Base-by-base conservation (phyloP, 768 basidiomycete genomes). In the Panellus pusillus region DNA sequence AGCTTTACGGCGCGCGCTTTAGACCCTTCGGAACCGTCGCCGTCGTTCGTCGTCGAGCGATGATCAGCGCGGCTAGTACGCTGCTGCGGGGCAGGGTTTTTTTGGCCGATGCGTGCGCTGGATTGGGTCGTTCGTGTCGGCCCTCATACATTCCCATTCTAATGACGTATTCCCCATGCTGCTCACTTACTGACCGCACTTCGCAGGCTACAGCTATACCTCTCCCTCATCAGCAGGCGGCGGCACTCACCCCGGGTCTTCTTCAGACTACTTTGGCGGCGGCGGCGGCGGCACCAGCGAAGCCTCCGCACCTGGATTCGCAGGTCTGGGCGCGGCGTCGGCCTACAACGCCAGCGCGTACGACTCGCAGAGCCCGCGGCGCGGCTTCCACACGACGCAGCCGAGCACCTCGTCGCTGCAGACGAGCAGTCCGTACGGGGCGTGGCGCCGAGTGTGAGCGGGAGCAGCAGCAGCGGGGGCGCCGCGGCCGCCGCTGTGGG, bases 311-410 rank as follows among this genome's bases (percentile, higher is more conserved):
- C 41, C 53, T 2, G 46, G 47, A 8, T 56, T 52, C 9, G 49
- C 55, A 4, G 55, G 50, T 6, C 49, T 56, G 31, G 54, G 54
- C 27, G 54, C 54, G 47, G 35, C 18, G 18, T 18, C 7, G 2
- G 6, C 17, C 14, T 42, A 50, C 28, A 50, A 29, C n/a, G 19
- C 39, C 5, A 24, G 6, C 24, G 24, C 6, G 24, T 6, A 24
- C 24, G 24, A 24, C 6, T 6, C 24, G 24, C 24, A 24, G 24
- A 17, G 27, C 32, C 14, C 32, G 32, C 32, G 14, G 11, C 32
- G 32, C 11, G 32, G 32, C 32, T 9, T 11, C 11, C 32, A 35
- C 14, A 35, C 32, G 11, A 35, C 32, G 32, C 32, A 35, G 14
- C 32, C 32, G 32, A 37, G 17, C 17, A 46, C 9, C 17, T 38